Evolutionary conservation across 2,329 filamentous ascomycete species (phyloP).

Genomic region (Aureobasidium sp.): DNA sequence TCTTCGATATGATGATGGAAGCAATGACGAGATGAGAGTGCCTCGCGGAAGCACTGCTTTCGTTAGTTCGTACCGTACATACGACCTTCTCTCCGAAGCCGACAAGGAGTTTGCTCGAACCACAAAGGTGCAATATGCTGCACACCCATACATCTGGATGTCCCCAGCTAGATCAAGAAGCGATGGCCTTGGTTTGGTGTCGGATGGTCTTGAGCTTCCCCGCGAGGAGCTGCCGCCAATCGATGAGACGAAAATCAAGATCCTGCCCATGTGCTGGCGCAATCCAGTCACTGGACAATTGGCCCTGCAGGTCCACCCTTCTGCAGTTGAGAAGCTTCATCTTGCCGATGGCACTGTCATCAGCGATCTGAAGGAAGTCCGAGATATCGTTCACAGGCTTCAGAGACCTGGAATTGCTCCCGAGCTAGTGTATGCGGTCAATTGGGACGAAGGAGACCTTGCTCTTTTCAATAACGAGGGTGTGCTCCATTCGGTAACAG

Average conservation of each 20-base stretch:
- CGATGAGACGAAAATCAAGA: conserved; percentile 57
- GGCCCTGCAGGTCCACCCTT: conserved; percentile 66
- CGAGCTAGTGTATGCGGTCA: conserved; percentile 59
- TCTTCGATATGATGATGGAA: conserved; percentile 65
- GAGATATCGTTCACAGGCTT: conserved; percentile 61
- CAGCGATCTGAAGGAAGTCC: conserved; percentile 57
- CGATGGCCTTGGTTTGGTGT: conserved; percentile 62
- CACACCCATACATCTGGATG: conserved; percentile 82
- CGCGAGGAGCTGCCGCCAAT: conserved; percentile 53
- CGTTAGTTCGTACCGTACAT: conserved; percentile 62
- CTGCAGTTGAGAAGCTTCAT: conserved; percentile 61
- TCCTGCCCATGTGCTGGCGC: conserved; percentile 68
- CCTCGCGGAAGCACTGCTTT: conserved; percentile 71
- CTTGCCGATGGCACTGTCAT: conserved; percentile 56
- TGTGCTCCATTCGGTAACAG: conserved; percentile 65
- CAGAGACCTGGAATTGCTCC: conserved; percentile 67
- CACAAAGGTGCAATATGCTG: conserved; percentile 63
- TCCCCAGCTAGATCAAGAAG: conserved; percentile 55
- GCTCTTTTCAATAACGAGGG: conserved; percentile 74
- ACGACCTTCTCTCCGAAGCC: conserved; percentile 52
- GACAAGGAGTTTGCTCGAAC: conserved; percentile 60
- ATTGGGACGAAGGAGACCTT: conserved; percentile 69
- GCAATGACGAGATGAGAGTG: conserved; percentile 55
- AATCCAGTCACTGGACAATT: conserved; percentile 62
- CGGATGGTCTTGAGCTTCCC: conserved; percentile 55